Evolutionary conservation across 129 eudicot species (phyloP), one percentile per base, ranked within the genome.

Genomic region (Arctium minus): DNA sequence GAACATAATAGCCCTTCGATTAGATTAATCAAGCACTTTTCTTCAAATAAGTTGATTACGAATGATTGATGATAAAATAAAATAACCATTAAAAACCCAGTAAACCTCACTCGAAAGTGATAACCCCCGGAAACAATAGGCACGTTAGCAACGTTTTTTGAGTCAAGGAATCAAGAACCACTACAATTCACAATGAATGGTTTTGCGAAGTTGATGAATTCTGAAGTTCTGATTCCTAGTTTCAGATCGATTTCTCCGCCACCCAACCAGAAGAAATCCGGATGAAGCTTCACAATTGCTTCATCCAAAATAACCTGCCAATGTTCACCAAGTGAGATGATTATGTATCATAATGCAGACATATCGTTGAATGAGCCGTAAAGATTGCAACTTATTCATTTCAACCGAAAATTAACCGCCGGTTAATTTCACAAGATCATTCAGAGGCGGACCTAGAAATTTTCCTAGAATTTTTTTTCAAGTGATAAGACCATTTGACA

Each of bases 221-320:
- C 91, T 0, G 89, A 85, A 8, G 98, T 93, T 70, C 77, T 80
- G 64, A 93, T 85, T 75, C 98, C 98, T 74, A 93, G 72, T 79
- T 93, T 93, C 6, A 93, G 91, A 81, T 91, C 89, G 11, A 87
- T 83, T 75, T 96, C 98, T 35, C 98, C 99, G 60, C 99, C 99
- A 38, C 99, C 99, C 80, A 96, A 77, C 99, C 99, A 96, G 87
- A 96, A 96, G 89, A 81, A 96, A 46, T 92, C 94, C 8, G 98
- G 97, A 76, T 79, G 48, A 44, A 93, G 97, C 88, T 96, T 93
- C 64, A 83, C 92, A 69, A 96, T 93, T 77, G 97, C 98, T 92
- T 96, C 99, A 44, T 96, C 99, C 91, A 96, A 81, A 75, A 96
- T 96, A 81, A 96, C 98, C 99, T 96, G 85, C 11, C 78, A 85